Conservation (phyloP, 441 rosid genomes). For the Croton laevigatus region DNA sequence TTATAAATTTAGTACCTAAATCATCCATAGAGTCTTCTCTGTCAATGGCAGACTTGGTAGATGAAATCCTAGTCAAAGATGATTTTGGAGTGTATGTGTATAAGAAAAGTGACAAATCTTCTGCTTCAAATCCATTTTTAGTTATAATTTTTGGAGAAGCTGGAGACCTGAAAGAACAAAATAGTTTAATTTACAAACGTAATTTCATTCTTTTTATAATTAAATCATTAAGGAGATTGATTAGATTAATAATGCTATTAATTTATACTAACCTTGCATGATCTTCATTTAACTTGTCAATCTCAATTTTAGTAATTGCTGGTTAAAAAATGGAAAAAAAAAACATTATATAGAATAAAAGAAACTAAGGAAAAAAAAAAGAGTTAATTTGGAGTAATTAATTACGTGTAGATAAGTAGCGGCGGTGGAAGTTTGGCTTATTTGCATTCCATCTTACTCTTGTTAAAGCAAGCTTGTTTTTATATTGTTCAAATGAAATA, state of each 20-base stretch:
- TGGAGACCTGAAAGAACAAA: slow-evolving; percentile 25
- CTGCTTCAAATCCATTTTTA: slow-evolving; percentile 28
- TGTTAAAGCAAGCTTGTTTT: slow-evolving; percentile 42
- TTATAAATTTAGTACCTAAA: slow-evolving; percentile 27
- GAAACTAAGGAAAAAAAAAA: not conserved
- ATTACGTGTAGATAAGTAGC: slow-evolving; percentile 48
- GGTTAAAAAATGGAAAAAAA: slow-evolving; percentile 12
- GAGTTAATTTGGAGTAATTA: not conserved
- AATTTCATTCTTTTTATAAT: not conserved
- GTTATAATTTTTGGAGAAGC: slow-evolving; percentile 9
- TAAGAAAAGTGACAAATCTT: slow-evolving; percentile 44
- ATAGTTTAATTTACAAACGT: not conserved
- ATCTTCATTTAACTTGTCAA: slow-evolving; percentile 25
- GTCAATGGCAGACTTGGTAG: slow-evolving; percentile 10
- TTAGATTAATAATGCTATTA: not conserved
- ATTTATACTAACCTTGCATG: slow-evolving; percentile 16
- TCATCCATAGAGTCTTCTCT: slow-evolving; percentile 17
- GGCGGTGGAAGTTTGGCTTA: slow-evolving; percentile 40
- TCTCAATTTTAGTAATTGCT: slow-evolving; percentile 20
- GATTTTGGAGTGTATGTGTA: slow-evolving; percentile 31
- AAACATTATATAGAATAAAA: not conserved
- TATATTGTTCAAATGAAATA: slow-evolving; percentile 39
- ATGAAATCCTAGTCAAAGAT: slow-evolving; percentile 13
- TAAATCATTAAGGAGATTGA: not conserved
- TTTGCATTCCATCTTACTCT: slow-evolving; percentile 41